A percentile compares a stretch with the other conserved stretches of the same genome.
phyloP scores from a whole-genome alignment of 805 yeast genomes.

The Candida ficus region DNA sequence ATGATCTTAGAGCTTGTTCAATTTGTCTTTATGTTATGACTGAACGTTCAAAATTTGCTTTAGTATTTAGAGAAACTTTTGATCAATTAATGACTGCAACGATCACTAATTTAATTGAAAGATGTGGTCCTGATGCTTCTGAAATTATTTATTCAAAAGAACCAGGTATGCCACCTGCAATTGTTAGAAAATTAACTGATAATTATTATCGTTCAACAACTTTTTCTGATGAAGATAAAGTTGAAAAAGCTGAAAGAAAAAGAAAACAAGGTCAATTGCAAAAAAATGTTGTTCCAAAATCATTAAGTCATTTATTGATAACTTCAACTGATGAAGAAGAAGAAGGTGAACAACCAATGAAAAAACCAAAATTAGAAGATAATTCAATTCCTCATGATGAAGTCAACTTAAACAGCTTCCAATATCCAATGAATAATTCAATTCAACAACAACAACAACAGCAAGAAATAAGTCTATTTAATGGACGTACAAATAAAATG shows the following conservation, averaged over 20 bases:
- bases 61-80: constrained; percentile 60
- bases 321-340: constrained; percentile 27
- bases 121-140: constrained; percentile 60
- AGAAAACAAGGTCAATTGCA: constrained; percentile 47
- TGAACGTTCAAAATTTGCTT: constrained; percentile 57
- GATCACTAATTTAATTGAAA: constrained; percentile 52
- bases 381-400: constrained; percentile 13
- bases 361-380: constrained; percentile 11
- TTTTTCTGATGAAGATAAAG: constrained; percentile 34
- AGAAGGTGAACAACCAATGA: constrained; percentile 10
- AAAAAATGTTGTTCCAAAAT: constrained; percentile 48
- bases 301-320: constrained; percentile 44
- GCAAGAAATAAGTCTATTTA: constrained; percentile 21
- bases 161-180: constrained; percentile 58
- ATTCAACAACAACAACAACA: constrained; percentile 14
- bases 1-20: constrained; percentile 62
- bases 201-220: constrained; percentile 23
- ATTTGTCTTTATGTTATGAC: constrained; percentile 61
- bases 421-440: constrained; percentile 16
- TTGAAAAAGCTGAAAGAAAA: constrained; percentile 44
- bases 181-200: constrained; percentile 36
- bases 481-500: constrained; percentile 52
- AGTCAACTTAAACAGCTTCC: constrained; percentile 15
- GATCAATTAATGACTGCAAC: constrained; percentile 65
- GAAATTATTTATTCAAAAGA: constrained; percentile 43